Percentiles rank a stretch among this genome's conserved stretches.
These are phyloP conservation scores for Aphanomyces euteiches DNA, from an alignment of 352 stramenopile species.

Conservation along the genomic window DNA sequence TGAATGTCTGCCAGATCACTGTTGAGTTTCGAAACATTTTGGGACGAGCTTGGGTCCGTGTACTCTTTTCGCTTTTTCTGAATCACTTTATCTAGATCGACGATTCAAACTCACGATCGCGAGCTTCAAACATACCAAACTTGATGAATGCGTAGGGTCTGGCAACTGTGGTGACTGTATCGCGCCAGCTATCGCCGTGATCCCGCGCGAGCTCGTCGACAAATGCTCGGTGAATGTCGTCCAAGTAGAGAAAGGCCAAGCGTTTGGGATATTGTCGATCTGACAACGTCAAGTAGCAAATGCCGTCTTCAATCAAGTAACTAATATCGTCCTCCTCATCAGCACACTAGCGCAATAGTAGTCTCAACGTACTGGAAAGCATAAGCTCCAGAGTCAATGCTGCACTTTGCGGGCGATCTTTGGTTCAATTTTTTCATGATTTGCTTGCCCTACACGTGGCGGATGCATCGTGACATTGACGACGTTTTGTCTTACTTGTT, in stretches of 20 bases:
- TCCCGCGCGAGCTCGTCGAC: slow-evolving; percentile 93
- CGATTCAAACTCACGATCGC: too few species aligned
- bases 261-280: slow-evolving; percentile 96
- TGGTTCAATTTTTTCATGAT: slow-evolving; percentile 92
- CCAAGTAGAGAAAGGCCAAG: slow-evolving; percentile 96
- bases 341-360: background rate
- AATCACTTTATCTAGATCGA: slow-evolving; percentile 90
- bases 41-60: slow-evolving; percentile 91
- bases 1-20: slow-evolving; percentile 98
- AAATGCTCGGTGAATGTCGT: slow-evolving; percentile 93
- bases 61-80: slow-evolving; percentile 98
- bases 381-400: slow-evolving; percentile 89
- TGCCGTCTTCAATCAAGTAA: slow-evolving; percentile 96
- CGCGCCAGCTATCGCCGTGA: slow-evolving; percentile 86
- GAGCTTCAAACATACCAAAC: slow-evolving; percentile 68
- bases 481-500: slow-evolving; percentile 47
- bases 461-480: background rate
- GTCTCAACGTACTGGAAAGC: slow-evolving; percentile 84
- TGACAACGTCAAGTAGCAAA: slow-evolving; percentile 96
- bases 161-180: slow-evolving; percentile 92
- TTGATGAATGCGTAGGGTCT: slow-evolving; percentile 99
- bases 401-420: slow-evolving; percentile 90
- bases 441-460: slow-evolving; percentile 75
- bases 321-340: slow-evolving; percentile 38
- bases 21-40: slow-evolving; percentile 96